Percentiles rank a stretch among this genome's conserved stretches.
Evolutionary conservation across 129 eudicot species (phyloP).

Genomic region (Logfia minima): DNA sequence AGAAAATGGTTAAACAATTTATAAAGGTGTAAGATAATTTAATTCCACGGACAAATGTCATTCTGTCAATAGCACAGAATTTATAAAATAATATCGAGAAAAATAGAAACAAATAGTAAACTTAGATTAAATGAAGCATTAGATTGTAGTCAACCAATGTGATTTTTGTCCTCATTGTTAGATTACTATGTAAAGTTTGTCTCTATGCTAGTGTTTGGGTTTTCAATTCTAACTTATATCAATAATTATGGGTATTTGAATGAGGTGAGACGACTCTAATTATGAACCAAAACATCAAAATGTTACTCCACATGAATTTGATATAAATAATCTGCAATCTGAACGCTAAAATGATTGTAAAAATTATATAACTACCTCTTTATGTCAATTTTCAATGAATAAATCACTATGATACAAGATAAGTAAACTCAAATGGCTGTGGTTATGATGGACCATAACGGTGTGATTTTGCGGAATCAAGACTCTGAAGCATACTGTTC

Average conservation of each 20-base stretch:
- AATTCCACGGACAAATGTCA: no score
- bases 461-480: constrained; percentile 18
- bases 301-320: background rate
- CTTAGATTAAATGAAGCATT: no score
- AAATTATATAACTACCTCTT: background rate
- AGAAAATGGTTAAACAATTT: no score
- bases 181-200: no score
- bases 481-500: constrained; percentile 43
- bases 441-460: background rate
- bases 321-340: background rate
- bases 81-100: no score
- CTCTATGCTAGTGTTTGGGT: no score
- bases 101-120: no score
- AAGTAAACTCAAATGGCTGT: background rate
- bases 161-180: no score
- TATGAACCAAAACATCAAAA: background rate
- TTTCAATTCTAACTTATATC: no score
- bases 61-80: no score
- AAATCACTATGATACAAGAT: background rate
- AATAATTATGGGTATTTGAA: background rate
- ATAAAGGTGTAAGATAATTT: no score
- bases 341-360: background rate
- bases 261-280: background rate
- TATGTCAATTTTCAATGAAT: background rate
- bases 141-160: no score